Base-by-base conservation (phyloP, 345 rosid genomes). In the Noccaea bulbosa region DNA sequence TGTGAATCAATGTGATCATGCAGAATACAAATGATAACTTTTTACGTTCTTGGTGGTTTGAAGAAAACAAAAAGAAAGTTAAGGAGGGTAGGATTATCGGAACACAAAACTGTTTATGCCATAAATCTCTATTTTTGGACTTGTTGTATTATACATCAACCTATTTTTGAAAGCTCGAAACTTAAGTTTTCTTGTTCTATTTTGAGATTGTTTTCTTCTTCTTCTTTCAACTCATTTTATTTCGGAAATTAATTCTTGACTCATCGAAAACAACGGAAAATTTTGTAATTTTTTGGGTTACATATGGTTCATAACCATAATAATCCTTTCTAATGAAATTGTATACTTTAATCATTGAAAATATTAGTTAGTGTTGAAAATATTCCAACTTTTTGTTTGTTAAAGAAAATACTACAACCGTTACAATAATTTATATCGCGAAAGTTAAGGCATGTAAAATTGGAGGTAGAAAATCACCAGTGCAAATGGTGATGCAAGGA, bases 11-110 rank as follows among this genome's bases (percentile, higher is more conserved):
- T 48, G 47, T 74, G 63, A 74, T 20, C 53, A 66, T 58, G 54
- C 54, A 58, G 41, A 43, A 40, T n/a, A 40, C 54, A 50, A 8
- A 41, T 58, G 67, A 49, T 40, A 15, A 58, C 33, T 7, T 57
- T 32, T 57, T 65, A 72, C 64, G 14, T 54, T 33, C 7, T n/a
- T 48, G 38, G 47, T 35, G 22, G 49, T 48, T 64, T 72, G 14
- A 40, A 32, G 5, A 0, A 40, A 33, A 65, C 58, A 66, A 50
- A 50, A 11, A 59, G 45, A 65, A 73, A 55, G 30, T 55, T 7
- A 56, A 73, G 71, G 77, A 73, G 51, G 43, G 3, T 67, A 66
- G 67, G 33, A 73, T 65, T 49, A 41, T 41, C 5, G 67, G 77
- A 62, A 4, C 40, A 22, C 1, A 34, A 34, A 32, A 16, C 53